Percentiles rank a stretch among this genome's conserved stretches.
These are phyloP conservation scores for Rhododendron vialii DNA, from an alignment of 148 eudicot genomes.

Conservation along the genomic window DNA sequence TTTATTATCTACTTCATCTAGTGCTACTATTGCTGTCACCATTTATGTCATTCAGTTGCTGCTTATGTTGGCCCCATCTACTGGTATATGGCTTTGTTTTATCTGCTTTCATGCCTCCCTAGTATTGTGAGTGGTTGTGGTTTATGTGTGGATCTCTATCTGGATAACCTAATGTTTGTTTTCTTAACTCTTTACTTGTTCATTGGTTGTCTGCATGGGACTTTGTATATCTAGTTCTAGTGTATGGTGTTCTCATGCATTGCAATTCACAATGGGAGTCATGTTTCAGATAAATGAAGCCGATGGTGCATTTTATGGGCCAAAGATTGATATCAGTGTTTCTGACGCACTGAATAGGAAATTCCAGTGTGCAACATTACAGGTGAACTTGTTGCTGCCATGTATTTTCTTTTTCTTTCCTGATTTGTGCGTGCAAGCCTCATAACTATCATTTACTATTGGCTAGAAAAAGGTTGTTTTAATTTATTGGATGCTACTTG, in stretches of 20 bases:
- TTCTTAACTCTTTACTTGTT: background rate
- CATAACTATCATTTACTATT: background rate
- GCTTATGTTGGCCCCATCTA: background rate
- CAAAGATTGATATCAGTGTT: constrained; percentile 96
- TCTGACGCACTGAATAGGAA: constrained; percentile 94
- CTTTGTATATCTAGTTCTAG: background rate
- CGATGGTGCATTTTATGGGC: constrained; percentile 99
- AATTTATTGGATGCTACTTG: constrained; percentile 4
- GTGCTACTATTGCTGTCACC: background rate
- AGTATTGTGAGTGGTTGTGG: background rate
- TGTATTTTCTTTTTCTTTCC: background rate
- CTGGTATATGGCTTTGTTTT: background rate
- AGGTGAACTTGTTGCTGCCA: constrained; percentile 41
- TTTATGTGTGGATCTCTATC: background rate
- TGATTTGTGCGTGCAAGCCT: background rate
- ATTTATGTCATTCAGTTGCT: background rate
- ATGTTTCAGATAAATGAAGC: constrained; percentile 75
- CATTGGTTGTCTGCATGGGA: background rate
- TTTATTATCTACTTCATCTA: background rate
- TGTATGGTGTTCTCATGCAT: background rate
- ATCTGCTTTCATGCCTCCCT: background rate
- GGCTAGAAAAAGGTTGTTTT: background rate
- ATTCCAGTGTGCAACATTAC: constrained; percentile 97
- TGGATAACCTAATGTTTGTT: background rate
- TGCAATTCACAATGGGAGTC: background rate